Percentiles rank a stretch among this genome's conserved stretches.
Conservation (phyloP, 768 basidiomycete species). For the Austroboletus eburneus region DNA sequence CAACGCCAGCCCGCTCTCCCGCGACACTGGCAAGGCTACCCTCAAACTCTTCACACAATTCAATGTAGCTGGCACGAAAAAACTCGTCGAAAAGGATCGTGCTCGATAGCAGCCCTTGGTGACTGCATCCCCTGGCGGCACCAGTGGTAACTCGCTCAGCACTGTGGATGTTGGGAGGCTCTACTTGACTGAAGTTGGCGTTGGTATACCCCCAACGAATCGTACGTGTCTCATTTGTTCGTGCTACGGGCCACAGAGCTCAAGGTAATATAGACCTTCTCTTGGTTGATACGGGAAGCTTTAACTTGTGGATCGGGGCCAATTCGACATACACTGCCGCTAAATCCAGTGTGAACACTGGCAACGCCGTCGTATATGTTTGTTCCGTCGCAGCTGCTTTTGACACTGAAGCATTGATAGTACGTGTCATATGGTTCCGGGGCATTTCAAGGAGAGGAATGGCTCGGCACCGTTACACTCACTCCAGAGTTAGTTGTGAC, state of each 20-base stretch:
- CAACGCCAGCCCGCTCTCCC: conserved; percentile 9
- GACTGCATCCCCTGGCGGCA: not conserved
- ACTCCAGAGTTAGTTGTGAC: conserved; percentile 1
- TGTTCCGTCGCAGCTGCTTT: not conserved
- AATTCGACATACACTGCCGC: conserved; percentile 12
- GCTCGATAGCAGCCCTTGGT: conserved; percentile 15
- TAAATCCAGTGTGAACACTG: conserved; percentile 15
- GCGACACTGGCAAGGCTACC: conserved; percentile 8
- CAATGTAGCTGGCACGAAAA: not conserved
- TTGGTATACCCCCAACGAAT: conserved; percentile 22
- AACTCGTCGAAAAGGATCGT: conserved; percentile 18
- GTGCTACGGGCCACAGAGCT: not conserved
- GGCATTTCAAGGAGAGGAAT: conserved; percentile 13
- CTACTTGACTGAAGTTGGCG: conserved; percentile 28
- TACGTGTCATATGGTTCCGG: conserved; percentile 1
- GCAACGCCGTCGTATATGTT: conserved; percentile 15
- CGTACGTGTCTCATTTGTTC: conserved; percentile 8
- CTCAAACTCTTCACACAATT: conserved; percentile 13
- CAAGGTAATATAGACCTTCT: conserved; percentile 19
- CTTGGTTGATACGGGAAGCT: conserved; percentile 30
- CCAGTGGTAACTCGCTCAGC: not conserved
- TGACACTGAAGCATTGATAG: conserved; percentile 7
- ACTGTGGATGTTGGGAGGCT: conserved; percentile 20
- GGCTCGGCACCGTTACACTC: conserved; percentile 14
- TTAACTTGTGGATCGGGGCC: conserved; percentile 31